Evolutionary conservation across 495 filamentous ascomycete genomes (phyloP).

Genomic region (Clavariopsis aquatica): DNA sequence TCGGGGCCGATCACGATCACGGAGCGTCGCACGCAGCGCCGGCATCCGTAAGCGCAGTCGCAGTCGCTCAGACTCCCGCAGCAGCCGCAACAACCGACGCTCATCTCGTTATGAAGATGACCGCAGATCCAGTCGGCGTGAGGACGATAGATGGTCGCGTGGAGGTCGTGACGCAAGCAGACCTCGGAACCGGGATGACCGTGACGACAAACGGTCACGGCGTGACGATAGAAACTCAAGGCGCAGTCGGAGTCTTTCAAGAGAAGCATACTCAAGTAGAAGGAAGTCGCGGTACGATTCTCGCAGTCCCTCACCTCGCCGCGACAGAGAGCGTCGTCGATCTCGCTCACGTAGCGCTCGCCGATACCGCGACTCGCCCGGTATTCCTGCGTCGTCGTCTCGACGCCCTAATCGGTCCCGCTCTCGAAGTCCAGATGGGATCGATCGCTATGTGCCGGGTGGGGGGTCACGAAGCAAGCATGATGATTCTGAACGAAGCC

Average conservation of each 20-base stretch:
- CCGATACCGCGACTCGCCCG: constrained; percentile 3
- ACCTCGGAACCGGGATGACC: constrained; percentile 14
- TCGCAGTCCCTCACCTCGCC: constrained; percentile 17
- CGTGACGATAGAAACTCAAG: constrained; percentile 34
- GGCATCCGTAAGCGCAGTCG: constrained; percentile 21
- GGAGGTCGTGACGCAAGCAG: constrained; percentile 17
- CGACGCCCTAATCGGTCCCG: constrained; percentile 11
- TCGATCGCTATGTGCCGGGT: constrained; percentile 27
- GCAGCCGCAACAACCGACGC: constrained; percentile 40
- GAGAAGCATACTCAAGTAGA: constrained; percentile 19
- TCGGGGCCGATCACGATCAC: constrained; percentile 22
- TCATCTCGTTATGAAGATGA: constrained; percentile 39
- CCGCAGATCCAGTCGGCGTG: constrained; percentile 36
- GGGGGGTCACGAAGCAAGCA: background rate
- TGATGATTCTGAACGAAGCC: constrained; percentile 19
- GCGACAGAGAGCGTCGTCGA: constrained; percentile 13
- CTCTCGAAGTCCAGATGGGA: constrained; percentile 24
- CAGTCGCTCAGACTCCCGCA: constrained; percentile 49
- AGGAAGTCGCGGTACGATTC: constrained; percentile 17
- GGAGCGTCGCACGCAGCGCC: constrained; percentile 14
- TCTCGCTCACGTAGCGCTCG: background rate
- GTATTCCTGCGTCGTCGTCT: background rate
- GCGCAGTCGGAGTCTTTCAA: constrained; percentile 34
- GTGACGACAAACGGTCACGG: constrained; percentile 30
- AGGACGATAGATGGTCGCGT: constrained; percentile 20